Evolutionary conservation across 306 rosid genomes (phyloP), one percentile per base, ranked within the genome.

Genomic region (Vachellia pachyceras): DNA sequence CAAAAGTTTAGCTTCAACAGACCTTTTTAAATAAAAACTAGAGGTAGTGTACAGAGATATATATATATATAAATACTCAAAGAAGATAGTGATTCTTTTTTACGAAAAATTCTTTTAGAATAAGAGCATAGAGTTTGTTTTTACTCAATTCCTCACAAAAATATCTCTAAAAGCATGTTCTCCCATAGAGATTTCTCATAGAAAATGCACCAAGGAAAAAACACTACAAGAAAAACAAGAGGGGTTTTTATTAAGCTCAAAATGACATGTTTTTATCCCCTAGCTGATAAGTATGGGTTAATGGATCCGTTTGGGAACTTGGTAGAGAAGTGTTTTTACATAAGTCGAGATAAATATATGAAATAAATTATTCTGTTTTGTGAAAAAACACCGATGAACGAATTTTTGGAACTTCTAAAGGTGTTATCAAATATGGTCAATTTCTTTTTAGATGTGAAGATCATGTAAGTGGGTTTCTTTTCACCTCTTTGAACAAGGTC

Each of bases 1-100:
- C 73, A 77, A 88, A 87, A 77, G 78, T 54, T 55, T 33, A 36
- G 78, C 76, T 77, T 74, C 47, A 60, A 58, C 15, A 22, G 22
- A 23, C 36, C 22, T 10, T 55, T 55, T 55, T n/a, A n/a, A 7
- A 7, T 55, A 20, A 20, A 55, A 22, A 55, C 33, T 7, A 55
- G 11, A 55, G 13, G 33, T 13, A 55, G 3, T n/a, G n/a, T n/a
- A n/a, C n/a, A n/a, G n/a, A n/a, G n/a, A n/a, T n/a, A n/a, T n/a
- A n/a, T n/a, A n/a, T 55, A 55, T 55, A 7, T 7, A 29, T 18
- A 6, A 18, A 18, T 6, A 54, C 60, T n/a, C 7, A 3, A 7
- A 54, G 25, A 54, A n/a, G 25, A n/a, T 20, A n/a, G n/a, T 54
- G 25, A 54, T 49, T 49, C 25, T 54, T 54, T n/a, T 29, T 29